Base-by-base conservation (phyloP, 768 basidiomycete genomes). In the Lentinula lateritia region DNA sequence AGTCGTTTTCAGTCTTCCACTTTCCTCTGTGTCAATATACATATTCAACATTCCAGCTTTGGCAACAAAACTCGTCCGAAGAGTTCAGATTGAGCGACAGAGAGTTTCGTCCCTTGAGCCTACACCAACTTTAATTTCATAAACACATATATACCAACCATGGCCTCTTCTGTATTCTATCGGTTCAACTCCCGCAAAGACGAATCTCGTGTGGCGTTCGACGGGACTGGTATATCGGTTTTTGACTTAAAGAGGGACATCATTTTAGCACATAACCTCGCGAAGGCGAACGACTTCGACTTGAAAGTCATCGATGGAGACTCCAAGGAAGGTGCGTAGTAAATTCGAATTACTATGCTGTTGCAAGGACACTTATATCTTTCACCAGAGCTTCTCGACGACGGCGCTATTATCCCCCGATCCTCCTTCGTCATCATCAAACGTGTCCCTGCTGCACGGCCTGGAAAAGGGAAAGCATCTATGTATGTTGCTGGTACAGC, bases 201-300 rank as follows among this genome's bases (percentile, higher is more conserved):
- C 78, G 96, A 98, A 76, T 95, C 94, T 61, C 82, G 94, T 72
- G 88, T 99, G 74, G 89, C 93, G 58, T 98, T 99, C 80, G 96
- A 99, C 73, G 97, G 97, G 70, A 98, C 96, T 67, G 93, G 94
- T 65, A 98, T 99, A 71, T 95, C 95, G 70, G 94, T 98, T 68
- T 98, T 98, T 81, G 97, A 99, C 77, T 81, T 99, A 75, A 99
- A 99, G 80, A 92, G 89, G 81, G 97, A 98, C 77, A 93, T 99
- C 72, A 96, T 99, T 70, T 79, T 96, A 70, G 91, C 91, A 72
- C 98, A 98, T 72, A 94, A 90, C 73, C 87, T 99, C 76, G 90
- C 89, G 78, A 95, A 94, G 81, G 94, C 93, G 62, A 93, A 90
- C 71, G 97, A 99, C 72, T 98, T 98, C 80, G 97, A 99, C 76